Percentiles rank a stretch among this genome's conserved stretches.
These are phyloP conservation scores for Penicillium sp. DNA, from an alignment of 2,329 filamentous ascomycete species.

Conservation along the genomic window DNA sequence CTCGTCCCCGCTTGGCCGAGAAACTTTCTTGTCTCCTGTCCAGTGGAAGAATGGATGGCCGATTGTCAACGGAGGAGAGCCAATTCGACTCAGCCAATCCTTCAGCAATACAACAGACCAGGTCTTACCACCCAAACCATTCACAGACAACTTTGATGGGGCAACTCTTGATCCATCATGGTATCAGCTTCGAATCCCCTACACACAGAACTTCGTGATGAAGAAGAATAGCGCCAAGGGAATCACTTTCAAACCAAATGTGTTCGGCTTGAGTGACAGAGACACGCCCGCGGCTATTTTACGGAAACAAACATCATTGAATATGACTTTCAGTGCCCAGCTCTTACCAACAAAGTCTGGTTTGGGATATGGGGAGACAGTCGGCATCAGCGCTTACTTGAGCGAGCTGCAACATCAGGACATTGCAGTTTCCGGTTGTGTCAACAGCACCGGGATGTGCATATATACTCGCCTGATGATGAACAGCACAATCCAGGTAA, in stretches of 20 bases:
- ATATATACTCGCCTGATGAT: slow-evolving; percentile 36
- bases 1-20: neutral
- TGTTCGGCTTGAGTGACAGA: neutral
- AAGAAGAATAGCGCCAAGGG: neutral
- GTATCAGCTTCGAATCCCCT: neutral
- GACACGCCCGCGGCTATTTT: neutral
- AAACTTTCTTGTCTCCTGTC: neutral
- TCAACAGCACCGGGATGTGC: slow-evolving; percentile 2
- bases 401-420: slow-evolving; percentile 5
- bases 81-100: neutral
- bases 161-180: neutral
- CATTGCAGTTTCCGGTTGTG: neutral
- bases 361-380: neutral
- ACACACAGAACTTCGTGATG: neutral
- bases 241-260: neutral
- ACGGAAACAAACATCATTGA: neutral
- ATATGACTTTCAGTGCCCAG: slow-evolving; percentile 2
- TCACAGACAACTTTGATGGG: neutral
- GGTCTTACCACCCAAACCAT: neutral
- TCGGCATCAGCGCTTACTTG: neutral
- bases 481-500: neutral
- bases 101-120: neutral
- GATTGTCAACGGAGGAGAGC: neutral
- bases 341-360: neutral
- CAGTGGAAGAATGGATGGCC: slow-evolving; percentile 1